Evolutionary conservation across 371 early-diverging fungal species (phyloP), one percentile per base, ranked within the genome.

Genomic region (Conidiobolus incongruus): DNA sequence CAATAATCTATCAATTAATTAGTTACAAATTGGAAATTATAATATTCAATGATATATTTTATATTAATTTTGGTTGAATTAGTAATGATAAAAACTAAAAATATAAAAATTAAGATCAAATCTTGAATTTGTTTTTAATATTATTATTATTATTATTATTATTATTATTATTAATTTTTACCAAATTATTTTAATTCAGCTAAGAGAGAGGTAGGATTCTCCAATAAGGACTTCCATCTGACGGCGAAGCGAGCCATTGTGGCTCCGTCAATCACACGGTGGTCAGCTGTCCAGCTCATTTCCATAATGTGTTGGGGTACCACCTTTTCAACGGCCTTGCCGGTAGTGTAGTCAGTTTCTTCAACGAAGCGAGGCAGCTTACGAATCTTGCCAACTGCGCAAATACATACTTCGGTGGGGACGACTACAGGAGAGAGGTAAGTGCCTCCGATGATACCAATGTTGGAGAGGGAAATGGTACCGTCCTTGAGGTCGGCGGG

Each of bases 181-280:
- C 12, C 5, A 35, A 43, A 35, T 58, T 60, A 68, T 40, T 66
- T 68, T 24, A 75, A 60, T 47, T 66, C 56, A 46, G 63, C 70
- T 4, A 67, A 64, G 28, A 77, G 59, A 26, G 67, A 43, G 38
- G 61, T 54, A 23, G 86, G 84, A 50, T 86, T 71, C 61, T 95
- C 93, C 26, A 95, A 56, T 37, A 81, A 65, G 19, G 52, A 48
- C 65, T 87, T 89, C 90, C 86, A 95, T 20, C 63, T 54, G 40
- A 69, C 64, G 13, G 77, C 81, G 60, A 93, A 93, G 35, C 90
- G 65, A 26, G 95, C 95, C 48, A 94, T 68, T 0, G 95, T 92
- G 2, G 93, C 97, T 16, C 97, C 97, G 57, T 94, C 95, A 48
- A 94, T 70, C n/a, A 96, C 78, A 20, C 96, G 70, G 56, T 96